Conservation (phyloP, 805 yeast species). For the Yamadazyma laniorum region DNA sequence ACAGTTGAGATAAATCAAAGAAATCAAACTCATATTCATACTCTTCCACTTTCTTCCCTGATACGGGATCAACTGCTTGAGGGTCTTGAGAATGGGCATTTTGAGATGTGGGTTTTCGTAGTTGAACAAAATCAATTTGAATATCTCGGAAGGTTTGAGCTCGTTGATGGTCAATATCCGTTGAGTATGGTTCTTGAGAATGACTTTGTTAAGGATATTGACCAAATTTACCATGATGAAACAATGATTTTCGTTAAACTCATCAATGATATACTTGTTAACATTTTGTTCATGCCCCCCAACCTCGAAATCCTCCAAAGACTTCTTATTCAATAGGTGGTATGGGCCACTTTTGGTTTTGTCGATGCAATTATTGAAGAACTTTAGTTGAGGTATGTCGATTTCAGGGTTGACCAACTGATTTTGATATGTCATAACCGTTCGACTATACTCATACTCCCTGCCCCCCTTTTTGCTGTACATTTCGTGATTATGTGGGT, state of each 20-base stretch:
- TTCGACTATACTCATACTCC: conserved; percentile 27
- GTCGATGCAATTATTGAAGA: conserved; percentile 36
- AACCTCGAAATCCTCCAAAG: conserved; percentile 27
- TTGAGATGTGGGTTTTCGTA: conserved; percentile 60
- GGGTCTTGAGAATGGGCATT: conserved; percentile 66
- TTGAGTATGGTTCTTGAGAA: conserved; percentile 66
- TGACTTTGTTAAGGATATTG: conserved; percentile 52
- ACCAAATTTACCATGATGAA: conserved; percentile 51
- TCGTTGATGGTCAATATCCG: conserved; percentile 64
- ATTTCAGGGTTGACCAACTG: conserved; percentile 40
- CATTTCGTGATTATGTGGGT: conserved; percentile 28
- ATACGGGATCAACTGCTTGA: conserved; percentile 81
- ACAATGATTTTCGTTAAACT: conserved; percentile 44
- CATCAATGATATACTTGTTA: conserved; percentile 20
- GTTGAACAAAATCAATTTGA: conserved; percentile 56
- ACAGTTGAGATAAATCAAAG: conserved; percentile 78
- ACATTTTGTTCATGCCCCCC: conserved; percentile 23
- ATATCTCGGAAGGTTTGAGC: conserved; percentile 58
- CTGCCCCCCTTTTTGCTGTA: conserved; percentile 13
- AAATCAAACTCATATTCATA: conserved; percentile 88
- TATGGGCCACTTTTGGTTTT: conserved; percentile 5
- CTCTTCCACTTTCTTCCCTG: conserved; percentile 94
- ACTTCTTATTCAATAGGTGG: conserved; percentile 29
- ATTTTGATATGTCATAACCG: conserved; percentile 31
- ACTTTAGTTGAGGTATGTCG: conserved; percentile 29